Evolutionary conservation across 192 early-diverging fungal genomes (phyloP).

Genomic region (Rhizoclosmatium globosum): DNA sequence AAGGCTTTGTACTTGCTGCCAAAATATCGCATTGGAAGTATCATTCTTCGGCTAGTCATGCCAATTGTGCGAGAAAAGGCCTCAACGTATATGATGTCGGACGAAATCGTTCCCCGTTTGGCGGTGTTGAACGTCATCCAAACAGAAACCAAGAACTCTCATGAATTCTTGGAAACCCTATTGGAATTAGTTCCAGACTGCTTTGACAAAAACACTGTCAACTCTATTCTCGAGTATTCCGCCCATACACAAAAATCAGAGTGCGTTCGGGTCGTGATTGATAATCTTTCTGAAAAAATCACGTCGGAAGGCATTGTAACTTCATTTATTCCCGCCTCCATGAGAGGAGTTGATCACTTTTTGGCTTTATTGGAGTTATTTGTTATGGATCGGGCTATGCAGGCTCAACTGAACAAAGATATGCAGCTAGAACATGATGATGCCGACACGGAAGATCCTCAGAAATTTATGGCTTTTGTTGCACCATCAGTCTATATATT

Average conservation of each 20-base stretch:
- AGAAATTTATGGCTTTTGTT: conserved; percentile 34
- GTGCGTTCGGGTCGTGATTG: conserved; percentile 43
- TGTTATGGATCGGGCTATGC: conserved; percentile 42
- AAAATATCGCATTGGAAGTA: conserved; percentile 31
- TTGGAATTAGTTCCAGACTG: neutral
- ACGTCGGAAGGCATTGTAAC: conserved; percentile 42
- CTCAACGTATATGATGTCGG: conserved; percentile 15
- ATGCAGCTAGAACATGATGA: neutral
- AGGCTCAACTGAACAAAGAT: conserved; percentile 8
- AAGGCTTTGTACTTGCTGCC: conserved; percentile 32
- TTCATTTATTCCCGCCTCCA: conserved; percentile 40
- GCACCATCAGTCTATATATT: conserved; percentile 43
- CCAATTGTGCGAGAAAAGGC: conserved; percentile 23
- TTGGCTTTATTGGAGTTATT: conserved; percentile 47
- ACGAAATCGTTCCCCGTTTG: conserved; percentile 47
- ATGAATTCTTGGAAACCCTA: conserved; percentile 35
- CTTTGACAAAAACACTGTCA: conserved; percentile 37
- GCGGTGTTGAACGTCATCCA: conserved; percentile 45
- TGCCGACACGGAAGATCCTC: neutral
- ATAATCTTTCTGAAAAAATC: conserved; percentile 29
- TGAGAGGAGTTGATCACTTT: conserved; percentile 43
- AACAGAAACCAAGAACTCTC: conserved; percentile 31
- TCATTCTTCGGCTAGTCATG: conserved; percentile 35
- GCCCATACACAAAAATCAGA: conserved; percentile 44
- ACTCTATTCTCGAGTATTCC: conserved; percentile 48